Conservation (phyloP, 108 stramenopile species). For the Schizochytrium sp. region DNA sequence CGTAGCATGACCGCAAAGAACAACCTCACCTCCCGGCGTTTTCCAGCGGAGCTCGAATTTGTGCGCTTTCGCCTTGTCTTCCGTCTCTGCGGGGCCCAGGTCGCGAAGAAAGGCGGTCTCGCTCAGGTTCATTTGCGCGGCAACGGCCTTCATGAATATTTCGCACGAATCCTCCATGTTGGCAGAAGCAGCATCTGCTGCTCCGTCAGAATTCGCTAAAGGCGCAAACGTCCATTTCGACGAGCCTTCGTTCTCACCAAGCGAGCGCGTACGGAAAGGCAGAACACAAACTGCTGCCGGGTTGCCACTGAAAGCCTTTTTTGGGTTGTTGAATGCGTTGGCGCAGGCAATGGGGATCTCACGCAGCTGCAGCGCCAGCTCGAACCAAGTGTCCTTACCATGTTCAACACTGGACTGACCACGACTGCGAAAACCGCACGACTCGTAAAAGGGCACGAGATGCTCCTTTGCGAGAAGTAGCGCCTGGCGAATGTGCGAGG, state of each 20-base stretch:
- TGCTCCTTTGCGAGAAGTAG: neutral
- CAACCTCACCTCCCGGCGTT: conserved; percentile 65
- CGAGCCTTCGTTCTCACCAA: neutral
- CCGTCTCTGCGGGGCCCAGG: neutral
- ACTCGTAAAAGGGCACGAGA: neutral
- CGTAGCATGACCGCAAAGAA: conserved; percentile 81
- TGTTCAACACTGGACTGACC: neutral
- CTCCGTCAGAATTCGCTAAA: no score
- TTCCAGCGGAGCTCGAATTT: conserved; percentile 42
- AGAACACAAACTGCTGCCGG: conserved; percentile 84
- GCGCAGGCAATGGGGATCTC: neutral
- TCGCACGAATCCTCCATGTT: conserved; percentile 18
- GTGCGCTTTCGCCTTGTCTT: neutral
- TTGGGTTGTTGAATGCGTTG: conserved; percentile 61
- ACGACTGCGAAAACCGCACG: neutral
- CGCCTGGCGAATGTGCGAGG: neutral
- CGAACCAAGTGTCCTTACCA: neutral
- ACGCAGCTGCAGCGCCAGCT: neutral
- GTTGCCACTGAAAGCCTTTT: conserved; percentile 68
- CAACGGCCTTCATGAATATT: conserved; percentile 77
- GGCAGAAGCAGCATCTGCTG: conserved; percentile 20
- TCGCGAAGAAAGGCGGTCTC: conserved; percentile 78
- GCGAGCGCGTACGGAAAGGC: neutral
- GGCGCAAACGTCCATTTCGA: neutral
- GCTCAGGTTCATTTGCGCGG: conserved; percentile 78